Evolutionary conservation across 805 yeast genomes (phyloP).

Genomic region (Kluyveromyces dobzhanskii): DNA sequence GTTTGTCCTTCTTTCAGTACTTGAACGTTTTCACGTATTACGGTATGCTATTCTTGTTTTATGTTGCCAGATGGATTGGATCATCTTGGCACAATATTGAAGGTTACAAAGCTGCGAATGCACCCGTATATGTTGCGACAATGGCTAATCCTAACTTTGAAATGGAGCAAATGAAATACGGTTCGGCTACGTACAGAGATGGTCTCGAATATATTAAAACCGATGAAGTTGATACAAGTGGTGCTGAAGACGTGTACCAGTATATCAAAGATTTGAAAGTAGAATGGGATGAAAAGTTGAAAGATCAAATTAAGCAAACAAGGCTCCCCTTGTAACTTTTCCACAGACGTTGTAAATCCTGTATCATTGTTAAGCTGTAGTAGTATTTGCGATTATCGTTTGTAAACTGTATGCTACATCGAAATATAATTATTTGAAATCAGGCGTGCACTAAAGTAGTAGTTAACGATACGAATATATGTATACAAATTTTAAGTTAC

Average conservation of each 20-base stretch:
- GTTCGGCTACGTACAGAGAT: slow-evolving; percentile 58
- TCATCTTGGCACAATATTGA: slow-evolving; percentile 83
- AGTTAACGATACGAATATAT: too few species aligned
- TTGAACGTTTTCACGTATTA: slow-evolving; percentile 72
- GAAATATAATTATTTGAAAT: too few species aligned
- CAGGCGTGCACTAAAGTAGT: too few species aligned
- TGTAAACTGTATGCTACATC: too few species aligned
- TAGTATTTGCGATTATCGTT: too few species aligned
- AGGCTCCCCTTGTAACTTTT: slow-evolving; percentile 17
- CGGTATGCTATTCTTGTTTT: slow-evolving; percentile 81
- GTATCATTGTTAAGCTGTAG: too few species aligned
- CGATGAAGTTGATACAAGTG: slow-evolving; percentile 52
- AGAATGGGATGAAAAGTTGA: slow-evolving; percentile 71
- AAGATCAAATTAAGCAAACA: slow-evolving; percentile 61
- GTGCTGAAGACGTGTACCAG: slow-evolving; percentile 55
- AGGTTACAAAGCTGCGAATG: slow-evolving; percentile 85
- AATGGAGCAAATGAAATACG: slow-evolving; percentile 49
- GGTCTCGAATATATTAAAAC: slow-evolving; percentile 60
- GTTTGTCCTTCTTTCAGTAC: slow-evolving; percentile 68
- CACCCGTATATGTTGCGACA: slow-evolving; percentile 63
- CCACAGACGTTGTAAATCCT: too few species aligned
- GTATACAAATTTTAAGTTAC: too few species aligned
- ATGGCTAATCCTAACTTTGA: slow-evolving; percentile 40
- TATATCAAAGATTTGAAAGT: slow-evolving; percentile 48
- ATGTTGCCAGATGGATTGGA: slow-evolving; percentile 73